Conservation (phyloP, 768 basidiomycete species). For the Astraeus odoratus region DNA sequence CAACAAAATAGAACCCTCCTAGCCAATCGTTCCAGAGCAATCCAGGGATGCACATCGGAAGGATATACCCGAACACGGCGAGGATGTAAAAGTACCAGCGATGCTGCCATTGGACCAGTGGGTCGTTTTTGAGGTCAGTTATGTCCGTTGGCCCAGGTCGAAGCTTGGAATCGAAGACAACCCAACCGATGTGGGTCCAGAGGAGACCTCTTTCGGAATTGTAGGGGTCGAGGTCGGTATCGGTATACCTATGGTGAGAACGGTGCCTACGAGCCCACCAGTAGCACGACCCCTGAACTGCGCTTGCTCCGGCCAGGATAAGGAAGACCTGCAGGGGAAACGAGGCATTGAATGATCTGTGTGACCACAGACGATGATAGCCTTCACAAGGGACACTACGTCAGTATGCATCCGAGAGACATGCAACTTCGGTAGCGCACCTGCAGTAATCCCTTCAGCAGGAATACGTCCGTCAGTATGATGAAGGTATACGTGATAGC, state of each 20-base stretch:
- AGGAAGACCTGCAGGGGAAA: slow-evolving; percentile 64
- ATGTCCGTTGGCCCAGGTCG: slow-evolving; percentile 66
- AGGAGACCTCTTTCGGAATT: slow-evolving; percentile 70
- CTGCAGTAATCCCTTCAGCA: slow-evolving; percentile 44
- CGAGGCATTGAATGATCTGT: slow-evolving; percentile 75
- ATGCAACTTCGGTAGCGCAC: slow-evolving; percentile 16
- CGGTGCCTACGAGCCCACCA: slow-evolving; percentile 87
- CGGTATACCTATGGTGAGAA: slow-evolving; percentile 79
- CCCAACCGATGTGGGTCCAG: slow-evolving; percentile 83
- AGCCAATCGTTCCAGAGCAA: slow-evolving; percentile 68
- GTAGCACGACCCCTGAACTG: slow-evolving; percentile 79
- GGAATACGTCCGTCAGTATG: slow-evolving; percentile 8
- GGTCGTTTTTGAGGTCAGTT: slow-evolving; percentile 64
- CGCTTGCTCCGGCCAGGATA: slow-evolving; percentile 69
- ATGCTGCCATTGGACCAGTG: slow-evolving; percentile 74
- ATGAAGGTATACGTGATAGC: slow-evolving; percentile 9
- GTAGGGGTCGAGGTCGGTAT: slow-evolving; percentile 84
- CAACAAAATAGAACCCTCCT: slow-evolving; percentile 73
- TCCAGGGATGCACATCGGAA: slow-evolving; percentile 66
- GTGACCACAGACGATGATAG: slow-evolving; percentile 84
- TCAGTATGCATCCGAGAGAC: not conserved
- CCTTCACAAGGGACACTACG: slow-evolving; percentile 30
- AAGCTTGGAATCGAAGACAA: slow-evolving; percentile 68
- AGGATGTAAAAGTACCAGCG: slow-evolving; percentile 60
- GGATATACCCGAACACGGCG: slow-evolving; percentile 58